phyloP scores from a whole-genome alignment of 2,329 filamentous ascomycete species.

The Penicillium sp. region DNA sequence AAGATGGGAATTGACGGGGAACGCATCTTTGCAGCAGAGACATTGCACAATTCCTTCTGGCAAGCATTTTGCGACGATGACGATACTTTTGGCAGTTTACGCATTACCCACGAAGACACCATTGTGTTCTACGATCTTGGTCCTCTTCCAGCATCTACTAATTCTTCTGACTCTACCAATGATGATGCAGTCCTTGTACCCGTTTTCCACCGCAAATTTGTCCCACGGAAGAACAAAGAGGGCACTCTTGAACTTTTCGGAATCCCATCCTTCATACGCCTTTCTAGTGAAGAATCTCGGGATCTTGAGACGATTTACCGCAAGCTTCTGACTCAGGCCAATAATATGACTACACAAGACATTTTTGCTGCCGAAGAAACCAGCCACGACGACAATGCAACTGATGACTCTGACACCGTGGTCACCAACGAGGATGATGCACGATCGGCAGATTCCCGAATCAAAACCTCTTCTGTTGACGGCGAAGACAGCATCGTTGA shows the following conservation, averaged over 20 bases:
- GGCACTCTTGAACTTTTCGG: constrained; percentile 38
- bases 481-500: constrained; percentile 90
- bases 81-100: constrained; percentile 63
- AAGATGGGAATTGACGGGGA: constrained; percentile 51
- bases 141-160: constrained; percentile 33
- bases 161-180: constrained; percentile 14
- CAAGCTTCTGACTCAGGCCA: constrained; percentile 74
- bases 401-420: constrained; percentile 66
- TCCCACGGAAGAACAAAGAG: constrained; percentile 26
- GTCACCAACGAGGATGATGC: constrained; percentile 61
- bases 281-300: constrained; percentile 70
- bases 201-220: constrained; percentile 45
- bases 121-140: constrained; percentile 77
- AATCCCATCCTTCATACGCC: constrained; percentile 61
- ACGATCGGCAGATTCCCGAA: constrained; percentile 65
- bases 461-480: constrained; percentile 75
- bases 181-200: constrained; percentile 49
- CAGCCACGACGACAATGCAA: constrained; percentile 50
- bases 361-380: constrained; percentile 57
- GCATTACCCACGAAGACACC: constrained; percentile 62
- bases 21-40: constrained; percentile 75
- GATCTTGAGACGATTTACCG: constrained; percentile 70
- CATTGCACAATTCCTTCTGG: constrained; percentile 82
- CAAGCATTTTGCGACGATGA: constrained; percentile 73
- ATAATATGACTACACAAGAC: constrained; percentile 70